phyloP scores from a whole-genome alignment of 352 stramenopile species.

The Phytophthora sp. region DNA sequence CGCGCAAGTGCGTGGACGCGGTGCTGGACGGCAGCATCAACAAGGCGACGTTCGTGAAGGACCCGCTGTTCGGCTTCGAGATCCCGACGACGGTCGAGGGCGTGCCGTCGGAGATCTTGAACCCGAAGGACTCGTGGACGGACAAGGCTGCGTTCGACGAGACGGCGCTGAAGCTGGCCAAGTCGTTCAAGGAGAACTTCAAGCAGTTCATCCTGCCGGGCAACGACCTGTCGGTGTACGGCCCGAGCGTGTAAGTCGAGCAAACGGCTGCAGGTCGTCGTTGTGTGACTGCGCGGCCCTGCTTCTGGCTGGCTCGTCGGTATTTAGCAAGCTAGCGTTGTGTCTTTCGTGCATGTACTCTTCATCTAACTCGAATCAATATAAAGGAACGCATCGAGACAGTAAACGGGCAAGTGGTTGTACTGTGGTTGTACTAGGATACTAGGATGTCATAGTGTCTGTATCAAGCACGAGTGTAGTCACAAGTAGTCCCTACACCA shows the following conservation, averaged over 20 bases:
- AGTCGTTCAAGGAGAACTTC: constrained; percentile 84
- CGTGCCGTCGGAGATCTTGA: constrained; percentile 77
- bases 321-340: constrained; percentile 4
- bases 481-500: too few species aligned
- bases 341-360: constrained; percentile 22
- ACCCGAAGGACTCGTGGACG: constrained; percentile 74
- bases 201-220: constrained; percentile 82
- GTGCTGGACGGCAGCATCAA: constrained; percentile 76
- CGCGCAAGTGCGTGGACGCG: constrained; percentile 76
- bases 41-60: constrained; percentile 63
- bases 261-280: not conserved
- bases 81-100: constrained; percentile 65
- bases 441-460: too few species aligned
- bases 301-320: too few species aligned
- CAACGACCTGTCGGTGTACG: constrained; percentile 75
- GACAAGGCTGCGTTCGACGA: constrained; percentile 81
- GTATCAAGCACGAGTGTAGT: too few species aligned
- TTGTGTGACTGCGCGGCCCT: too few species aligned
- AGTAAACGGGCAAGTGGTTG: too few species aligned
- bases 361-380: constrained; percentile 16
- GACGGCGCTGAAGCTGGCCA: constrained; percentile 75
- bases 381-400: too few species aligned
- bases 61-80: constrained; percentile 75
- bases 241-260: constrained; percentile 49
- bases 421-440: too few species aligned